Evolutionary conservation across 2,329 filamentous ascomycete genomes (phyloP).

Genomic region (Colletotrichum shisoi): DNA sequence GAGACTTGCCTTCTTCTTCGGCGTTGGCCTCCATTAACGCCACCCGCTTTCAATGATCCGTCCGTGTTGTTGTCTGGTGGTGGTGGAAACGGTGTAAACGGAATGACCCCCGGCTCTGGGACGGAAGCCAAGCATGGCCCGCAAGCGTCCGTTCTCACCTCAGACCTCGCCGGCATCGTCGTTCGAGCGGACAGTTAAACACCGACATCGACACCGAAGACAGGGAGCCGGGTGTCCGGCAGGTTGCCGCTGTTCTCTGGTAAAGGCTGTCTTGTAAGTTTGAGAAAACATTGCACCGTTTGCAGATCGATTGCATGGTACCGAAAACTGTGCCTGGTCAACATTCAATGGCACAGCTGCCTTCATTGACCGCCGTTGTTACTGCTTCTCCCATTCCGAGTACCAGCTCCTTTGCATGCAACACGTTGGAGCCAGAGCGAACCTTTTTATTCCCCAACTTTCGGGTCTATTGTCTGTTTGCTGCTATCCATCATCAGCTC

Average conservation of each 20-base stretch:
- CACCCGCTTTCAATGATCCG: not conserved
- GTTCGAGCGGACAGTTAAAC: not conserved
- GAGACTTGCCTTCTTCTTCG: not conserved
- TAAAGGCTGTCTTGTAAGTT: not conserved
- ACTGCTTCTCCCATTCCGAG: not conserved
- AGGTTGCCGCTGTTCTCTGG: too few species aligned
- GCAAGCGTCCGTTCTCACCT: slow-evolving; percentile 19
- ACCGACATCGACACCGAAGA: too few species aligned
- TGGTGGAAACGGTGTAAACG: not conserved
- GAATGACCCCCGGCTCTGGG: not conserved
- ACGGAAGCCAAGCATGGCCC: slow-evolving; percentile 20
- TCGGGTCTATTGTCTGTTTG: slow-evolving; percentile 20
- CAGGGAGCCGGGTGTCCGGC: not conserved
- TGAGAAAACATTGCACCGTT: not conserved
- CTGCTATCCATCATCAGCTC: slow-evolving; percentile 2
- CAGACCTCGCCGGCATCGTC: not conserved
- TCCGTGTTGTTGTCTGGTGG: not conserved
- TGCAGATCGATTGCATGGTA: not conserved
- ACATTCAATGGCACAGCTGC: not conserved
- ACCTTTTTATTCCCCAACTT: slow-evolving; percentile 3
- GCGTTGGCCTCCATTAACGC: not conserved
- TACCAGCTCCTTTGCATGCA: not conserved
- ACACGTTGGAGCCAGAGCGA: not conserved
- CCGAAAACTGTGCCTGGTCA: not conserved
- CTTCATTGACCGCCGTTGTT: slow-evolving; percentile 4